Conservation (phyloP, 106 monocot genomes). For the Dioscorea zingiberensis region DNA sequence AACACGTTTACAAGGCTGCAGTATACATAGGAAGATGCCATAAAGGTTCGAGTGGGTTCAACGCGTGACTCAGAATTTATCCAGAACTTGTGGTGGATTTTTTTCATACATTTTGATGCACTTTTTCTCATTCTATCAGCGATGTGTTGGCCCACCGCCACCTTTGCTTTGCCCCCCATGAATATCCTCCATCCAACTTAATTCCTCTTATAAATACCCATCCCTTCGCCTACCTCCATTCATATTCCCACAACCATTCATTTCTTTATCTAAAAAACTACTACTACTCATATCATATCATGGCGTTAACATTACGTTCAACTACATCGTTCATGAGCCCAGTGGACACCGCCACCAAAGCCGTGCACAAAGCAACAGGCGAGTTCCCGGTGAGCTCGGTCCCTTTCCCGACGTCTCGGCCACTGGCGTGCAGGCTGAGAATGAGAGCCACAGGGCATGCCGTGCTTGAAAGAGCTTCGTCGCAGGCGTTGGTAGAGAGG, state of each 20-base stretch:
- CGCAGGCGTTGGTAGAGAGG: too few species aligned
- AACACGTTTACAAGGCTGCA: too few species aligned
- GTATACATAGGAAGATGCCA: too few species aligned
- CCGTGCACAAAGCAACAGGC: conserved; percentile 11
- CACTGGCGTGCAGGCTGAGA: conserved; percentile 2
- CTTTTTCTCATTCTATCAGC: not conserved
- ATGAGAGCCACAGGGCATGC: not conserved
- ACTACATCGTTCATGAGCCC: conserved; percentile 13
- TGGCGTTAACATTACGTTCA: conserved; percentile 35
- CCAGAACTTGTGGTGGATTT: not conserved
- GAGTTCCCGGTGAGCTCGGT: not conserved
- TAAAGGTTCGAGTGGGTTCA: too few species aligned
- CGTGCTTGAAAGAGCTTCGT: not conserved
- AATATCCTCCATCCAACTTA: too few species aligned
- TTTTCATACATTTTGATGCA: not conserved
- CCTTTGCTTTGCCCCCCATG: too few species aligned
- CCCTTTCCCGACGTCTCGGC: not conserved
- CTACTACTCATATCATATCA: not conserved
- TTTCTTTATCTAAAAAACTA: not conserved
- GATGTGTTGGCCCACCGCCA: not conserved
- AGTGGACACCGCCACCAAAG: conserved; percentile 1
- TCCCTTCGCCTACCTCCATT: too few species aligned
- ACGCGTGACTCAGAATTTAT: too few species aligned
- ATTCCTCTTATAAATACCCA: too few species aligned
- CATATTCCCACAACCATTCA: too few species aligned